Evolutionary conservation across 1,284 basidiomycete species (phyloP).

Genomic region (Phellopilus nigrolimitatus): DNA sequence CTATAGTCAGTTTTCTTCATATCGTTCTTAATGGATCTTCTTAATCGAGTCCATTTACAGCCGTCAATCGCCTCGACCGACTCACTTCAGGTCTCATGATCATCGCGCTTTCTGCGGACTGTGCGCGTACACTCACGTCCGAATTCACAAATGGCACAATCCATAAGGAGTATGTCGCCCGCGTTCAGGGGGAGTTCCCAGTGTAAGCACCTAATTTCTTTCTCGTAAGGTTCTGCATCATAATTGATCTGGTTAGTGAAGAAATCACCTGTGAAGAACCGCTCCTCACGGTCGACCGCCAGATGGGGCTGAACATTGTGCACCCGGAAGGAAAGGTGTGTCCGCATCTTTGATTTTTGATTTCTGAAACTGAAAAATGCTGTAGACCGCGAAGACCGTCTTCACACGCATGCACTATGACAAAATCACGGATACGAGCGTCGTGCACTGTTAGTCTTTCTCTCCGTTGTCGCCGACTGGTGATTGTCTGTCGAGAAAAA

Average conservation of each 20-base stretch:
- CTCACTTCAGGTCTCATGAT: constrained; percentile 97
- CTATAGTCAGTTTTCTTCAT: constrained; percentile 60
- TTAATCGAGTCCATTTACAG: constrained; percentile 37
- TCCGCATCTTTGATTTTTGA: neutral
- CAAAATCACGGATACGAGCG: constrained; percentile 74
- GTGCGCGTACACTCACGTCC: constrained; percentile 69
- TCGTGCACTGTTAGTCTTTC: constrained; percentile 72
- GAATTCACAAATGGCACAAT: constrained; percentile 83
- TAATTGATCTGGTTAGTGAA: constrained; percentile 42
- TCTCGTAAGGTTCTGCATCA: constrained; percentile 3
- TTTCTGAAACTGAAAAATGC: constrained; percentile 1
- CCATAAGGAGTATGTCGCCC: constrained; percentile 88
- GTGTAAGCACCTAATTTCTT: too few species aligned
- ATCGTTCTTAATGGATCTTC: neutral
- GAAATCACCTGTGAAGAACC: constrained; percentile 84
- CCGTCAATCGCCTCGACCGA: constrained; percentile 92
- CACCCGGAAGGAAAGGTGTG: constrained; percentile 87
- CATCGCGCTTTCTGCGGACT: constrained; percentile 70
- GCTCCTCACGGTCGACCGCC: constrained; percentile 88
- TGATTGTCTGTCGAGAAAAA: constrained; percentile 6
- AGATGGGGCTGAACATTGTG: constrained; percentile 94
- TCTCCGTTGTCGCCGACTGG: constrained; percentile 8
- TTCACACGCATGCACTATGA: constrained; percentile 89
- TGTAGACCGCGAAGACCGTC: constrained; percentile 81
- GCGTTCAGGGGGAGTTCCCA: constrained; percentile 81